Evolutionary conservation across 2,329 filamentous ascomycete genomes (phyloP).

Genomic region (Ophiostoma angusticollis): DNA sequence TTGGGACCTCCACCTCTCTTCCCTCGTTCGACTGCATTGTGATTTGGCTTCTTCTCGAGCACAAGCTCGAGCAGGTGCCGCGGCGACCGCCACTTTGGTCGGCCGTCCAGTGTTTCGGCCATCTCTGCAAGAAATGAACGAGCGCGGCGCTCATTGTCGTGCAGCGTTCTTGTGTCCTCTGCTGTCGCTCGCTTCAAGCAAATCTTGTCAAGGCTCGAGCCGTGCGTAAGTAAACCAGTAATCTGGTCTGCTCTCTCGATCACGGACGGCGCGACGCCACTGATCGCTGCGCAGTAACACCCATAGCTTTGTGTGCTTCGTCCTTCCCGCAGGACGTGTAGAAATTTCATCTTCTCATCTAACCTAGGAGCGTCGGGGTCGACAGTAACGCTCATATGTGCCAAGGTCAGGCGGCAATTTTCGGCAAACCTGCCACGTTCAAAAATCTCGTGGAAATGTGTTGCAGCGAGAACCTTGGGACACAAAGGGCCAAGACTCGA

Average conservation of each 20-base stretch:
- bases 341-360: constrained; percentile 55
- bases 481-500: no score
- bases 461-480: constrained; percentile 50
- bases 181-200: constrained; percentile 57
- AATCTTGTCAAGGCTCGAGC: constrained; percentile 62
- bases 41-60: not conserved
- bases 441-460: constrained; percentile 61
- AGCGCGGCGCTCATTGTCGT: constrained; percentile 50
- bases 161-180: constrained; percentile 52
- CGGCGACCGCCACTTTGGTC: not conserved
- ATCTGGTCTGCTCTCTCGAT: constrained; percentile 66
- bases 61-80: constrained; percentile 2
- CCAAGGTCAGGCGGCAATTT: constrained; percentile 41
- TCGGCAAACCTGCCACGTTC: constrained; percentile 44
- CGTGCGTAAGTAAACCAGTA: constrained; percentile 51
- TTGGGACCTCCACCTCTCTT: not conserved
- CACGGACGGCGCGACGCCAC: constrained; percentile 62
- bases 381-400: constrained; percentile 59
- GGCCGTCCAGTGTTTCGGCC: constrained; percentile 1
- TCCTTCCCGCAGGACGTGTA: constrained; percentile 59
- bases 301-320: constrained; percentile 74
- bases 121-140: constrained; percentile 37
- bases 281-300: constrained; percentile 71
- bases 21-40: not conserved
- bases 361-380: constrained; percentile 35